Conservation (phyloP, 371 early-diverging fungal genomes). For the Actinomortierella wolfii region DNA sequence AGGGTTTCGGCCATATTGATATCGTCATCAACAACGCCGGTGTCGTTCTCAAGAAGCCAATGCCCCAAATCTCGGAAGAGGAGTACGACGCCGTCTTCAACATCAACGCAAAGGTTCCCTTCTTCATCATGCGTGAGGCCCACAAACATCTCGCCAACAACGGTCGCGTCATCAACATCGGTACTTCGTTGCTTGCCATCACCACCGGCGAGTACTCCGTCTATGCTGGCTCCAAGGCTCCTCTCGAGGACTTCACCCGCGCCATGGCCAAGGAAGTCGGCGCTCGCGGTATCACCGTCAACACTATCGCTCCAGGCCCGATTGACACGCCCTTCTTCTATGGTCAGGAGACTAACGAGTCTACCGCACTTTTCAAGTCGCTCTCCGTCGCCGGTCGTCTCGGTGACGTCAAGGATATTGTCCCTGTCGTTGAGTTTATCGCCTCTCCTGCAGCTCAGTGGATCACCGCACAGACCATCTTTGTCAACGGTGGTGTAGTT, state of each 20-base stretch:
- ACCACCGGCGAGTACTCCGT: slow-evolving; percentile 42
- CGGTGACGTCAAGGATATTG: slow-evolving; percentile 37
- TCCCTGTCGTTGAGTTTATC: slow-evolving; percentile 45
- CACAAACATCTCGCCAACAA: slow-evolving; percentile 34
- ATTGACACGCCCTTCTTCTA: slow-evolving; percentile 48
- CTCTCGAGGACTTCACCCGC: slow-evolving; percentile 46
- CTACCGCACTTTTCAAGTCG: slow-evolving; percentile 16
- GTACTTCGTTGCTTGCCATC: slow-evolving; percentile 34
- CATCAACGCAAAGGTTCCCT: slow-evolving; percentile 45
- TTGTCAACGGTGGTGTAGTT: slow-evolving; percentile 43
- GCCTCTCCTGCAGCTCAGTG: slow-evolving; percentile 40
- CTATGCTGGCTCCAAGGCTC: slow-evolving; percentile 47
- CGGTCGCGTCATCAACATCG: slow-evolving; percentile 46
- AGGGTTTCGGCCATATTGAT: slow-evolving; percentile 54
- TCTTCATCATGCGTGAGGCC: slow-evolving; percentile 44
- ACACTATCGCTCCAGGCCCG: slow-evolving; percentile 50
- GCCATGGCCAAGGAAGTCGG: slow-evolving; percentile 43
- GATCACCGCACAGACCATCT: slow-evolving; percentile 47
- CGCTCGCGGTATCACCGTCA: slow-evolving; percentile 48
- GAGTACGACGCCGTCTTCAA: slow-evolving; percentile 37
- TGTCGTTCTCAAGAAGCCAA: slow-evolving; percentile 38
- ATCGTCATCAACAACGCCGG: slow-evolving; percentile 65
- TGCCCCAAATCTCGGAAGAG: slow-evolving; percentile 23
- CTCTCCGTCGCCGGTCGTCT: slow-evolving; percentile 25
- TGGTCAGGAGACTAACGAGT: slow-evolving; percentile 39